Evolutionary conservation across 352 stramenopile species (phyloP), one percentile per base, ranked within the genome.

Genomic region (Globisporangium okanoganense): DNA sequence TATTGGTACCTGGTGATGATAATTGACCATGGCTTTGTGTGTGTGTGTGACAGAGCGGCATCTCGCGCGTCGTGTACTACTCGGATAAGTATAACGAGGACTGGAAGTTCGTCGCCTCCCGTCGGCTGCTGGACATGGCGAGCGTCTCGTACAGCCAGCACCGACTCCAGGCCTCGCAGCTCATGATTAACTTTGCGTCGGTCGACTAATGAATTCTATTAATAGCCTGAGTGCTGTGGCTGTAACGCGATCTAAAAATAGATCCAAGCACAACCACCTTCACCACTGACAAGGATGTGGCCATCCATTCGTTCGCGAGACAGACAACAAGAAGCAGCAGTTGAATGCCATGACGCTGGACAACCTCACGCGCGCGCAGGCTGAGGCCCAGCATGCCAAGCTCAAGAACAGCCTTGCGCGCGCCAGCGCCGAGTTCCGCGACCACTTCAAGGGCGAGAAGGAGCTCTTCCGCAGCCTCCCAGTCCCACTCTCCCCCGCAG

Each of bases 61-160:
- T 99, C 66, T 72, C 70, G 29, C 83, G 96, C 59, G 95, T 99
- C 25, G 88, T 99, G 4, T 99, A 98, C 72, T 81, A 97, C 64
- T 96, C 86, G 16, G 95, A 99, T 81, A 97, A 98, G 64, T 98
- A 99, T 73, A 90, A 90, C 44, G 64, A 87, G 25, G 85, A 94
- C 55, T 94, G 85, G 85, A 96, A 91, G 66, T 96, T 96, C 51
- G 75, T 85, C 43, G 90, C 91, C 22, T 96, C 90, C 9, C 73
- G 90, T 14, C 74, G 84, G 35, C 72, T 98, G 25, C 86, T 98
- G 57, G 86, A 96, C 56, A 91, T 97, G 82, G 85, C 90, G 10
- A 75, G 80, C 16, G 79, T 93, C 33, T 22, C 69, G 22, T 90
- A 82, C 66, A 60, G 55, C 9, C 78, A 90, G 72, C 84, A 93